Conservation (phyloP, 2,329 filamentous ascomycete genomes). For the Trichoderma harzianum region DNA sequence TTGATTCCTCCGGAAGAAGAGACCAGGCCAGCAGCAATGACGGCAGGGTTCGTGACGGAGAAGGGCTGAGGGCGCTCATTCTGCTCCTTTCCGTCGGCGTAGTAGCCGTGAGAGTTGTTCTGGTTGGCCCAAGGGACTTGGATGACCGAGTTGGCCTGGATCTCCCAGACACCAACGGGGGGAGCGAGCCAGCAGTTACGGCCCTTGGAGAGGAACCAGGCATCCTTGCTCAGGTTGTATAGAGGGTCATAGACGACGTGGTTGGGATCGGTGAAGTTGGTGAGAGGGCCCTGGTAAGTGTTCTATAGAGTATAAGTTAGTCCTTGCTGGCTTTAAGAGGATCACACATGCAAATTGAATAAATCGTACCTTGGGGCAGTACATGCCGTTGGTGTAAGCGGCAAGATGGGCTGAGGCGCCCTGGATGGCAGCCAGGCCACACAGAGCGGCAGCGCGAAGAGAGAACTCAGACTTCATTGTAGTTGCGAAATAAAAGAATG, state of each 20-base stretch:
- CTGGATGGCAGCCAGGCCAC: not conserved
- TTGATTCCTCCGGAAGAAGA: not conserved
- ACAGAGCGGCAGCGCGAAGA: not conserved
- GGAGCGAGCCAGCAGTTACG: not conserved
- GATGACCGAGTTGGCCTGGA: not conserved
- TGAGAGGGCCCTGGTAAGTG: not conserved
- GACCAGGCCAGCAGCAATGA: not conserved
- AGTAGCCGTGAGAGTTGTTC: not conserved
- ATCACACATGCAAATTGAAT: no score
- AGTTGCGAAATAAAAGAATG: not conserved
- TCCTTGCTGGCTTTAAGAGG: accelerated
- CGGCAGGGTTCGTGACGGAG: not conserved
- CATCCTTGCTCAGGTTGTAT: not conserved
- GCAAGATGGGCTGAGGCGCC: not conserved
- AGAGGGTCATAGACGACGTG: not conserved
- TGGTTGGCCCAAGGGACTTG: constrained; percentile 3
- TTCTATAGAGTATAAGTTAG: not conserved
- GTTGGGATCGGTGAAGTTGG: not conserved
- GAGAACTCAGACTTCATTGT: not conserved
- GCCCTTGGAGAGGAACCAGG: constrained; percentile 7
- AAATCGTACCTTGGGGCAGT: not conserved
- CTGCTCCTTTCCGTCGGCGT: constrained; percentile 5
- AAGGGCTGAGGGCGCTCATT: not conserved
- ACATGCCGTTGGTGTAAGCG: constrained; percentile 4
- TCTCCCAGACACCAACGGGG: not conserved